Evolutionary conservation across 495 filamentous ascomycete genomes (phyloP).

Genomic region (Penicillium canariense): DNA sequence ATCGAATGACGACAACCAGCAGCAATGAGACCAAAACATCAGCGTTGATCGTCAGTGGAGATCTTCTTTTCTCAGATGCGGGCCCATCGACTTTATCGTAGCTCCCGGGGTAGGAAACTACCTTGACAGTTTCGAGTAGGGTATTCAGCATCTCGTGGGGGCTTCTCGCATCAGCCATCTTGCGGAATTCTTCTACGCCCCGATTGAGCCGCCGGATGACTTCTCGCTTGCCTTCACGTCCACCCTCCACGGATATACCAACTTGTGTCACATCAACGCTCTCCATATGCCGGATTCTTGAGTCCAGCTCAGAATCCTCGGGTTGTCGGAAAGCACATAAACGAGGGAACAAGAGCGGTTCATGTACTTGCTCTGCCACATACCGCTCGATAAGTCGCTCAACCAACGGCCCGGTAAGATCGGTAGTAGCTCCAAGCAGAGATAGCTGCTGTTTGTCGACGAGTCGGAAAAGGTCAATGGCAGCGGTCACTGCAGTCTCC

Average conservation of each 20-base stretch:
- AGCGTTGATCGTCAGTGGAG: slow-evolving; percentile 82
- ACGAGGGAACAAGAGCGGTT: slow-evolving; percentile 77
- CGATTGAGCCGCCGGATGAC: slow-evolving; percentile 66
- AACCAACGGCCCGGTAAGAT: slow-evolving; percentile 86
- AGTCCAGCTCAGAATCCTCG: slow-evolving; percentile 89
- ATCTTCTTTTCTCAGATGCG: slow-evolving; percentile 56
- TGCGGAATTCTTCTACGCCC: slow-evolving; percentile 87
- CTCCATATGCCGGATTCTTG: slow-evolving; percentile 87
- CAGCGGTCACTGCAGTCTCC: slow-evolving; percentile 88
- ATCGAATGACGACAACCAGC: slow-evolving; percentile 88
- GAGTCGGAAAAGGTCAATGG: slow-evolving; percentile 91
- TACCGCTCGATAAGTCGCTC: slow-evolving; percentile 95
- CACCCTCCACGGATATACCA: slow-evolving; percentile 77
- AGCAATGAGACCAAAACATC: slow-evolving; percentile 93
- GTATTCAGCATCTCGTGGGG: slow-evolving; percentile 95
- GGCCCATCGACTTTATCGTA: slow-evolving; percentile 34
- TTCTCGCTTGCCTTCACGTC: slow-evolving; percentile 67
- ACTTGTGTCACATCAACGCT: slow-evolving; percentile 93
- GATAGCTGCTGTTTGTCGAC: slow-evolving; percentile 96
- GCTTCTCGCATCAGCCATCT: slow-evolving; percentile 76
- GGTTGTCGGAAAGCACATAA: slow-evolving; percentile 72
- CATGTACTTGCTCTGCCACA: slow-evolving; percentile 89
- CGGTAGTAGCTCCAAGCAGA: slow-evolving; percentile 85
- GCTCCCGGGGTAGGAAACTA: slow-evolving; percentile 58
- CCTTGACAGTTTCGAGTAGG: slow-evolving; percentile 81